Percentiles rank a stretch among this genome's conserved stretches.
Evolutionary conservation across 2,329 filamentous ascomycete genomes (phyloP).

Genomic region (Calonectria hongkongensis): DNA sequence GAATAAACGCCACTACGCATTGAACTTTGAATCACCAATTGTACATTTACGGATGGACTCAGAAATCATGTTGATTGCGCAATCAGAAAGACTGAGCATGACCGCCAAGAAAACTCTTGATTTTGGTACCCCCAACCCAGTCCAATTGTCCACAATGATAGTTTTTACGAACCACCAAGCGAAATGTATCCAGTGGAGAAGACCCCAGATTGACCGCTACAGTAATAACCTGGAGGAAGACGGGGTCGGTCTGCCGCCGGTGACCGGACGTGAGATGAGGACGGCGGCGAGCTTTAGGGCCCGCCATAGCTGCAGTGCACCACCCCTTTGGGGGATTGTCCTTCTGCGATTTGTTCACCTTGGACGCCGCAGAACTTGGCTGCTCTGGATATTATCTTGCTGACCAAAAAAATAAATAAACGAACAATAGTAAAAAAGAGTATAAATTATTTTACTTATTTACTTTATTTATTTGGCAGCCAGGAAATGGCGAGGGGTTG

Average conservation of each 20-base stretch:
- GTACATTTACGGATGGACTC: neutral
- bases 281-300: slow-evolving; percentile 27
- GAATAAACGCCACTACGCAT: neutral
- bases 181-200: slow-evolving; percentile 45
- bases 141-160: neutral
- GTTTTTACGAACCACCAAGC: neutral
- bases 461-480: too few species aligned
- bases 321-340: too few species aligned
- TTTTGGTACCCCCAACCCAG: neutral
- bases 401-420: too few species aligned
- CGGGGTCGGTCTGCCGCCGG: slow-evolving; percentile 28
- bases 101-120: neutral
- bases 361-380: too few species aligned
- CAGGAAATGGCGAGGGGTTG: too few species aligned
- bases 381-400: too few species aligned
- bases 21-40: neutral
- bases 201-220: slow-evolving; percentile 51
- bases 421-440: too few species aligned
- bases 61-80: neutral
- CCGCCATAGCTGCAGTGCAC: neutral
- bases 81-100: neutral
- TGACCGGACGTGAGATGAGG: slow-evolving; percentile 36
- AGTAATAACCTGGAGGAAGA: slow-evolving; percentile 44
- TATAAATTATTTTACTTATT: too few species aligned
- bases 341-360: too few species aligned